phyloP scores from a whole-genome alignment of 805 yeast species.

The Torulaspora delbrueckii region DNA sequence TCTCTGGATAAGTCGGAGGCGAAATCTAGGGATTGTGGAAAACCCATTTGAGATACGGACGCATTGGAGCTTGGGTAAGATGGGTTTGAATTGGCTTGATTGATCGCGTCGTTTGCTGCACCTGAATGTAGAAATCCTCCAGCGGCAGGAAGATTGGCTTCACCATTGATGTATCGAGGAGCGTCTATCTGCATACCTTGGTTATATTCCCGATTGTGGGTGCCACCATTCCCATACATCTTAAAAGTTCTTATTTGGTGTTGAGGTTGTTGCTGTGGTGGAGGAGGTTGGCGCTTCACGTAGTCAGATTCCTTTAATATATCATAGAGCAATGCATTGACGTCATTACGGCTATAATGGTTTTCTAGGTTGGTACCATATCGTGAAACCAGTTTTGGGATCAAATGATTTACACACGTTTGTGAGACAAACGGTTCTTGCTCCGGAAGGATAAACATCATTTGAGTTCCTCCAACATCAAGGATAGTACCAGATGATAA shows the following conservation, averaged over 20 bases:
- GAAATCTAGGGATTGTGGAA: conserved; percentile 30
- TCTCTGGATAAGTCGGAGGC: conserved; percentile 70
- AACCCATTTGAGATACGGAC: conserved; percentile 13
- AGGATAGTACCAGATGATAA: conserved; percentile 83
- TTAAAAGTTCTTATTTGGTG: conserved; percentile 28
- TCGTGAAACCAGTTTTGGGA: conserved; percentile 29
- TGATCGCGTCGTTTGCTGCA: background rate
- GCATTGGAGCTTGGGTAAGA: conserved; percentile 4
- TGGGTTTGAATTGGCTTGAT: conserved; percentile 4
- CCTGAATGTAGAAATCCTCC: conserved; percentile 7
- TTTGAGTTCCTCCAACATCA: conserved; percentile 95
- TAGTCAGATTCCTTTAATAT: conserved; percentile 22
- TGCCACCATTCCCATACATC: conserved; percentile 26
- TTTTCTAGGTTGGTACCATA: conserved; percentile 21
- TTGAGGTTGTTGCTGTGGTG: conserved; percentile 8
- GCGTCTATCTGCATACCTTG: conserved; percentile 4
- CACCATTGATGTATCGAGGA: conserved; percentile 7
- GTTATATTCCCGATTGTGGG: conserved; percentile 1
- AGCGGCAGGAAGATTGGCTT: background rate
- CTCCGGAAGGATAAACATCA: conserved; percentile 98
- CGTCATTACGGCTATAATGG: conserved; percentile 20
- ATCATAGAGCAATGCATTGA: conserved; percentile 23
- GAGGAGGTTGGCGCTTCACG: conserved; percentile 14
- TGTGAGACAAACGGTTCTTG: conserved; percentile 63
- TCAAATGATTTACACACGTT: conserved; percentile 32